Evolutionary conservation across 2,329 filamentous ascomycete species (phyloP).

Genomic region (Madurella fahalii): DNA sequence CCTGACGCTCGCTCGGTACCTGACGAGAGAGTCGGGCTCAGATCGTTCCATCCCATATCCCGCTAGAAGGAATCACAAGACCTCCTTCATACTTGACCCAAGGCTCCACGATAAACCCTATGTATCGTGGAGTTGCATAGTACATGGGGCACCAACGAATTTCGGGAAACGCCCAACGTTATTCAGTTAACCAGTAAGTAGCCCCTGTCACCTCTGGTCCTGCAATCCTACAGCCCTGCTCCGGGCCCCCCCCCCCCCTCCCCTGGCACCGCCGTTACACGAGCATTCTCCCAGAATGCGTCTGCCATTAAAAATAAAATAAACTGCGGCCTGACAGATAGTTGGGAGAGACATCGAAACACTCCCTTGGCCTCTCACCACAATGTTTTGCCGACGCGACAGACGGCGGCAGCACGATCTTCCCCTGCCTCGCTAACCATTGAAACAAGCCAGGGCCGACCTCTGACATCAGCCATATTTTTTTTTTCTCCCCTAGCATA

Average conservation of each 20-base stretch:
- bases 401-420: neutral
- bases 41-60: too few species aligned
- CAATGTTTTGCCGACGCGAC: neutral
- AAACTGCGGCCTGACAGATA: conserved; percentile 7
- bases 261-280: neutral
- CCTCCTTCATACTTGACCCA: too few species aligned
- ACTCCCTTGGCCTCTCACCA: neutral
- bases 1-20: neutral
- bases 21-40: neutral
- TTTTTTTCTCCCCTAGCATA: neutral
- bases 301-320: neutral
- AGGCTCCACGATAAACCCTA: too few species aligned
- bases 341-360: neutral
- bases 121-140: too few species aligned
- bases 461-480: conserved; percentile 8
- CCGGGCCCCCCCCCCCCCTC: neutral
- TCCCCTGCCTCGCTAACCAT: neutral
- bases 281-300: neutral
- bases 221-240: conserved; percentile 1
- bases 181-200: neutral
- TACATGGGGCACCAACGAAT: too few species aligned
- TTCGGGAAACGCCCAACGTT: too few species aligned
- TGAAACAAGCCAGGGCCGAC: conserved; percentile 3
- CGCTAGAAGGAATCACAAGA: too few species aligned
- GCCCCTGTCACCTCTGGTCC: neutral